Conservation (phyloP, 805 yeast species). For the Myxozyma sirexii region DNA sequence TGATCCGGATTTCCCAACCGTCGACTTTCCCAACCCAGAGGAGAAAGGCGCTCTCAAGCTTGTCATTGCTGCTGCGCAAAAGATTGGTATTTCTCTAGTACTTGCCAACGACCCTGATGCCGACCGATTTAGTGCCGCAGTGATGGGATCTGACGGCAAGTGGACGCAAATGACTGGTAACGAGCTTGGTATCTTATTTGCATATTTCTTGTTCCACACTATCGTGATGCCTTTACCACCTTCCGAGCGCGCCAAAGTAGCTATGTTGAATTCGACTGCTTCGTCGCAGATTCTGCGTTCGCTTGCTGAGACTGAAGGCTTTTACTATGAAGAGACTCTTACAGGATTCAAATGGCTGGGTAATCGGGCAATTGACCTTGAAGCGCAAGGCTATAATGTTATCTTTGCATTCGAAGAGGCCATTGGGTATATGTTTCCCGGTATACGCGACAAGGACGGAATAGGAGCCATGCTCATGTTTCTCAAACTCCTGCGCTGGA, state of each 20-base stretch:
- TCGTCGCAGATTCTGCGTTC: conserved; percentile 78
- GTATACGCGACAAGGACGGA: conserved; percentile 92
- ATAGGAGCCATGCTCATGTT: conserved; percentile 77
- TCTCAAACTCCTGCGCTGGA: conserved; percentile 59
- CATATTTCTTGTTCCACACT: conserved; percentile 51
- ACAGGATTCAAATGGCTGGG: conserved; percentile 99
- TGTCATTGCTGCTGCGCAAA: conserved; percentile 67
- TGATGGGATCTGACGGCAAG: conserved; percentile 47
- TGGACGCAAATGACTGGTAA: conserved; percentile 91
- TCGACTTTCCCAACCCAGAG: conserved; percentile 91
- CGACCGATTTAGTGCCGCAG: conserved; percentile 85
- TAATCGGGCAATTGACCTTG: conserved; percentile 76
- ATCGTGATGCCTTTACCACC: conserved; percentile 17
- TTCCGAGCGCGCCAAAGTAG: conserved; percentile 42
- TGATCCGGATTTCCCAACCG: conserved; percentile 85
- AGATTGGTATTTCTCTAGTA: conserved; percentile 54
- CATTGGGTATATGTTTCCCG: conserved; percentile 86
- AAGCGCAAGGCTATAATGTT: conserved; percentile 62
- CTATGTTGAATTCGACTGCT: conserved; percentile 84
- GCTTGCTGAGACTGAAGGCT: conserved; percentile 65
- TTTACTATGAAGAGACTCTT: conserved; percentile 74
- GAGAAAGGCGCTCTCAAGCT: conserved; percentile 86
- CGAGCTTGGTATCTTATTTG: conserved; percentile 85
- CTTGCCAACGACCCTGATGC: conserved; percentile 97
- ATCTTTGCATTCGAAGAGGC: conserved; percentile 97